A percentile compares a stretch with the other conserved stretches of the same genome.
phyloP scores from a whole-genome alignment of 1,284 basidiomycete genomes.

The Boletus austroedulis region DNA sequence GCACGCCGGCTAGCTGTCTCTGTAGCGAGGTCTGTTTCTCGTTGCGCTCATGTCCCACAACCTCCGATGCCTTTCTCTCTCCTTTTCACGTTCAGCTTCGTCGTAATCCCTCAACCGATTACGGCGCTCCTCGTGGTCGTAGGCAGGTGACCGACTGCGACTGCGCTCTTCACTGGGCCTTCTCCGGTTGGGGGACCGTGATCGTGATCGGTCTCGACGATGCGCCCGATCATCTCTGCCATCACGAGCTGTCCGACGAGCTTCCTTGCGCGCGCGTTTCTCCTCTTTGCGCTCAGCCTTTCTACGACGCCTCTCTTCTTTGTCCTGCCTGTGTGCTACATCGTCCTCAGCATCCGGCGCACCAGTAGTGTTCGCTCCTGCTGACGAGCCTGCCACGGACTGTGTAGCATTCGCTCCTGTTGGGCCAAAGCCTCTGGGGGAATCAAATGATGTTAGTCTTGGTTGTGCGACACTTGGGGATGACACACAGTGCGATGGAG shows the following conservation, averaged over 20 bases:
- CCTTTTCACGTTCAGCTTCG: slow-evolving; percentile 44
- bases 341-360: slow-evolving; percentile 34
- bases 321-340: slow-evolving; percentile 41
- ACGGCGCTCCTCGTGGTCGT: slow-evolving; percentile 22
- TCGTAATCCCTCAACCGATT: slow-evolving; percentile 39
- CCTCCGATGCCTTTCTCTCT: slow-evolving; percentile 50
- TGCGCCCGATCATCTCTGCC: slow-evolving; percentile 29
- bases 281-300: slow-evolving; percentile 63
- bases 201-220: slow-evolving; percentile 39
- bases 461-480: background rate
- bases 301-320: slow-evolving; percentile 53
- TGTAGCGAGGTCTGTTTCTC: slow-evolving; percentile 35
- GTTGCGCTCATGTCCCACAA: slow-evolving; percentile 49
- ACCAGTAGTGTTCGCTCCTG: slow-evolving; percentile 18
- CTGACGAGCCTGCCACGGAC: slow-evolving; percentile 15
- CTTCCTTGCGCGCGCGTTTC: slow-evolving; percentile 52
- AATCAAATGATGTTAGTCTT: slow-evolving; percentile 3
- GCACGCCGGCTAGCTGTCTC: slow-evolving; percentile 18
- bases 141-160: slow-evolving; percentile 32
- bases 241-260: slow-evolving; percentile 39
- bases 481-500: slow-evolving; percentile 68
- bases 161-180: slow-evolving; percentile 17
- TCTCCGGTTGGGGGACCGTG: slow-evolving; percentile 42
- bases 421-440: slow-evolving; percentile 59
- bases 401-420: slow-evolving; percentile 42